Base-by-base conservation (phyloP, 768 basidiomycete species). In the Wakefieldia striispora region DNA sequence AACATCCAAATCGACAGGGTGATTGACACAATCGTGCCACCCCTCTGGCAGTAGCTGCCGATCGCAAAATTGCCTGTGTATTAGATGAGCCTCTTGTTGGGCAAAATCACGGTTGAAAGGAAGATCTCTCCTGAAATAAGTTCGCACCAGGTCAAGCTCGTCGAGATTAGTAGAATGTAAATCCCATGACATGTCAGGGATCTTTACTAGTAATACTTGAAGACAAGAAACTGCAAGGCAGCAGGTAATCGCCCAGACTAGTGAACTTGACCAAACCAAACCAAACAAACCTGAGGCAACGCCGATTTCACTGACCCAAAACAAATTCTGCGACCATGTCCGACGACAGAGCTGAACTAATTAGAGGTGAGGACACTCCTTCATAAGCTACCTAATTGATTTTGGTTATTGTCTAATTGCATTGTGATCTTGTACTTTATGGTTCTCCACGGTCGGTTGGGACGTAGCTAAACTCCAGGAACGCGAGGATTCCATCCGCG, bases 401-500 rank as follows among this genome's bases (percentile, higher is more conserved):
- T 21, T 11, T 13, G 29, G 29, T 29, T 29, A 6, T 26, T 24
- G 43, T 47, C 41, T 57, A 5, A 45, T 19, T 31, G 10, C 14
- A 4, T 27, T 20, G 20, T 49, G 11, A 35, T 33, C n/a, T 20
- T 16, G 39, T 33, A 40, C 43, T 35, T 10, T 31, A 17, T 31
- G 16, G 34, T 43, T 34, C 23, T 45, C 29, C 23, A 23, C 4
- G 44, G 29, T 43, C 11, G 40, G 12, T 44, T 12, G 27, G 47
- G 26, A 42, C 34, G 11, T 46, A 91, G 88, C 77, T 16, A 82
- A 79, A 65, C 68, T 88, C 43, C 70, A 80, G 59, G 79, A 78
- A 58, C 86, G 89, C 35, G 92, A 95, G 53, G 72, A 81, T 40
- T 74, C 80, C 69, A 75, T 97, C 63, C 83, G 89, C 44, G 94